phyloP scores from a whole-genome alignment of 2,329 filamentous ascomycete species.

The Xylariaceae sp. region DNA sequence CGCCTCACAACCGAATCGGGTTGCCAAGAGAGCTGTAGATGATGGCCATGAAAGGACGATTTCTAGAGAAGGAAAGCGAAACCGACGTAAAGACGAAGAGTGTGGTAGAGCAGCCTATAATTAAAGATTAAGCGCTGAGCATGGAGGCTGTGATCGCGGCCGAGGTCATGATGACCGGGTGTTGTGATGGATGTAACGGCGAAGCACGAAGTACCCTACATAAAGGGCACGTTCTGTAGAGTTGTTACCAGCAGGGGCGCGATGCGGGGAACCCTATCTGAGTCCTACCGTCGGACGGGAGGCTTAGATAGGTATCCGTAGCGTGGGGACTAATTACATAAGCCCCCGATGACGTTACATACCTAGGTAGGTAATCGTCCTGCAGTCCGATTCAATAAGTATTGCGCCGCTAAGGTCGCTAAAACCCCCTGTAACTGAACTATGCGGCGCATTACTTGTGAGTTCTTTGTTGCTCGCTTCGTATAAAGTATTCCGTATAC shows the following conservation, averaged over 20 bases:
- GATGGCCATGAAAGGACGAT: neutral
- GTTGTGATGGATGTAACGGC: neutral
- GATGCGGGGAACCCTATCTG: neutral
- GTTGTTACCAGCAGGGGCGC: neutral
- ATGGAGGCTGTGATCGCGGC: slow-evolving; percentile 13
- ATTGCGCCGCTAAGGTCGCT: too few species aligned
- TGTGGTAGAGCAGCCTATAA: slow-evolving; percentile 9
- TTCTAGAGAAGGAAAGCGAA: neutral
- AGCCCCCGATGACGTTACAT: neutral
- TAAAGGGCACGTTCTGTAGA: neutral
- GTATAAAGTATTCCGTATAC: too few species aligned
- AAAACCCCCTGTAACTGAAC: too few species aligned
- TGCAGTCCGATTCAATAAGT: too few species aligned
- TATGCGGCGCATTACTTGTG: too few species aligned
- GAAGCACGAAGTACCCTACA: neutral
- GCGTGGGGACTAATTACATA: neutral
- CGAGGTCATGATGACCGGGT: neutral
- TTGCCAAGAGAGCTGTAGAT: neutral
- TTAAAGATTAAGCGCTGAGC: slow-evolving; percentile 20
- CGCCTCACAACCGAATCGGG: neutral
- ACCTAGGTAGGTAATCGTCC: neutral
- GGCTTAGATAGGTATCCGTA: neutral
- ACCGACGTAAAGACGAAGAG: neutral
- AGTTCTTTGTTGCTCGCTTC: too few species aligned
- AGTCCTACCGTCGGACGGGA: neutral